phyloP scores from a whole-genome alignment of 129 eudicot species.

The Rutidosis leptorrhynchoides region DNA sequence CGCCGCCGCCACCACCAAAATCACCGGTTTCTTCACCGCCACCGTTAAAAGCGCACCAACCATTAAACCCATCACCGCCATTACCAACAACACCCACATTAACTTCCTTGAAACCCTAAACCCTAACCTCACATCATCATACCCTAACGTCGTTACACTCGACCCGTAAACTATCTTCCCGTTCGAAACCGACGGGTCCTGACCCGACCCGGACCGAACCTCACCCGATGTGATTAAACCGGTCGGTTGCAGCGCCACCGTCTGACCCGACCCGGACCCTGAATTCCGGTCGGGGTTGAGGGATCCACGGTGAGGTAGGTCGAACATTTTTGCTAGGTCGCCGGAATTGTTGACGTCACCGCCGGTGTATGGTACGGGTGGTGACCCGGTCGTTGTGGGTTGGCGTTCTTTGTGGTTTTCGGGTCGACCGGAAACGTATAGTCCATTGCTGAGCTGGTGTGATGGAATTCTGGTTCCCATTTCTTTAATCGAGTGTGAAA shows the following conservation, averaged over 20 bases:
- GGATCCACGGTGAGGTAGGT: conserved; percentile 60
- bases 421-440: conserved; percentile 79
- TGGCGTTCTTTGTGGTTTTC: conserved; percentile 50
- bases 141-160: conserved; percentile 48
- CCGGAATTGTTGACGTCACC: conserved; percentile 85
- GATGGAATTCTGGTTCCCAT: conserved; percentile 62
- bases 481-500: conserved; percentile 10
- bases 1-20: conserved; percentile 46
- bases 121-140: conserved; percentile 53
- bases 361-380: conserved; percentile 76
- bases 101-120: conserved; percentile 57
- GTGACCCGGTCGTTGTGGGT: conserved; percentile 47
- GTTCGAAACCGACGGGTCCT: conserved; percentile 29
- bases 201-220: conserved; percentile 47
- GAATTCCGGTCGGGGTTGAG: conserved; percentile 68
- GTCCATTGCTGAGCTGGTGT: conserved; percentile 81
- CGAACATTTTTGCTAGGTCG: conserved; percentile 80
- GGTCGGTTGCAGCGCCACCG: conserved; percentile 65
- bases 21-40: conserved; percentile 57
- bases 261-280: conserved; percentile 55
- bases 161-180: conserved; percentile 56
- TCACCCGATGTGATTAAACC: conserved; percentile 81
- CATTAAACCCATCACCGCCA: conserved; percentile 59
- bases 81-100: conserved; percentile 68
- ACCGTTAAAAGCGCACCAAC: conserved; percentile 60